Conservation (phyloP, 805 yeast genomes). For the Schizosaccharomyces octosporus region DNA sequence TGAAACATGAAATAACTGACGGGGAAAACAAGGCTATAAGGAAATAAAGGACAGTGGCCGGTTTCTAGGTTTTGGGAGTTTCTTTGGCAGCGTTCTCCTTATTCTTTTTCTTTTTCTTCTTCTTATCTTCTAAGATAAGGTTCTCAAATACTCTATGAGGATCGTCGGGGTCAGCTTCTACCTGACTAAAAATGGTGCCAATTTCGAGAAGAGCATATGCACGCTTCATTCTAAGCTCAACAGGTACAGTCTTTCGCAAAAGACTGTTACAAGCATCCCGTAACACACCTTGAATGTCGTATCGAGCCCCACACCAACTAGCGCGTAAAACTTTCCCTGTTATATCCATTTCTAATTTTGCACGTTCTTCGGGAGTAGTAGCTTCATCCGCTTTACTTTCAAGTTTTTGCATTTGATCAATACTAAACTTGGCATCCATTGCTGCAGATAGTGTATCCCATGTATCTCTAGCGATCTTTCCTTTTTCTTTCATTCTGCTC, state of each 20-base stretch:
- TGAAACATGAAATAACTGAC: too few species aligned
- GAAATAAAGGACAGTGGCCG: too few species aligned
- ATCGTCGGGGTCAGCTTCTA: constrained; percentile 59
- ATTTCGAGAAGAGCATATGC: constrained; percentile 58
- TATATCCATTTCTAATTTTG: constrained; percentile 55
- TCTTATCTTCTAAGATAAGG: constrained; percentile 63
- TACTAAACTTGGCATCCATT: constrained; percentile 14
- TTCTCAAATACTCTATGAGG: constrained; percentile 80
- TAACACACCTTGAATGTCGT: constrained; percentile 57
- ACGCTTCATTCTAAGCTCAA: constrained; percentile 38
- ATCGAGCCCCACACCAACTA: constrained; percentile 83
- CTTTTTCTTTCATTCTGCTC: constrained; percentile 61
- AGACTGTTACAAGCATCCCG: constrained; percentile 65
- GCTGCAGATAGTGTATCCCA: constrained; percentile 36
- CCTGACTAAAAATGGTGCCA: constrained; percentile 42
- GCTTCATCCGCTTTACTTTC: constrained; percentile 35
- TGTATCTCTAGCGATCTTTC: constrained; percentile 60
- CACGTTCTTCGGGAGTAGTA: constrained; percentile 34
- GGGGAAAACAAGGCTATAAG: too few species aligned
- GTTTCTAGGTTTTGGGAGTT: too few species aligned
- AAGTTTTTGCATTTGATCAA: constrained; percentile 49
- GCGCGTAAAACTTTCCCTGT: constrained; percentile 80
- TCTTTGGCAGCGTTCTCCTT: too few species aligned
- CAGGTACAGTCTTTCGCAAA: constrained; percentile 39
- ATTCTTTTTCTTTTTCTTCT: constrained; percentile 22